These are phyloP conservation scores for Boletus sp. DNA, from an alignment of 768 basidiomycete genomes.

Conservation along the genomic window DNA sequence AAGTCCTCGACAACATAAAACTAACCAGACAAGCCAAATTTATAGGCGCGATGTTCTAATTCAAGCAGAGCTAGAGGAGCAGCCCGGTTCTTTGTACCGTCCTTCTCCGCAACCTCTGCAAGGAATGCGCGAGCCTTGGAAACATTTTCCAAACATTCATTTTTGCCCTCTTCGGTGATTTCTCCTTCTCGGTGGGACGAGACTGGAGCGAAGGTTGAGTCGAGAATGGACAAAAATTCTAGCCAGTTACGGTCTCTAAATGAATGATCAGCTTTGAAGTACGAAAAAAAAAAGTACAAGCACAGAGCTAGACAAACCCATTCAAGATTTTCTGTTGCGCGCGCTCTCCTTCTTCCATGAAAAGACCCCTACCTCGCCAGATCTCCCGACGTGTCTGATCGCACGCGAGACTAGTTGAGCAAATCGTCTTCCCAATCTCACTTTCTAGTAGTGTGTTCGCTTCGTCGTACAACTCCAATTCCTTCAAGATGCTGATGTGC, in stretches of 20 bases:
- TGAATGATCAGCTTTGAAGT: constrained; percentile 19
- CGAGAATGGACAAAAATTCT: constrained; percentile 72
- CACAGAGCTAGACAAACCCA: constrained; percentile 41
- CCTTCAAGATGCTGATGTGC: constrained; percentile 66
- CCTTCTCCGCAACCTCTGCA: constrained; percentile 51
- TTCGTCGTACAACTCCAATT: constrained; percentile 66
- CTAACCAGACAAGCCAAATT: constrained; percentile 45
- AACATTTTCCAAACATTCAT: constrained; percentile 38
- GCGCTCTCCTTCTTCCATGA: constrained; percentile 56
- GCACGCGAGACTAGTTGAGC: constrained; percentile 66
- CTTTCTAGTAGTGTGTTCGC: constrained; percentile 65
- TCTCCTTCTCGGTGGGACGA: constrained; percentile 23
- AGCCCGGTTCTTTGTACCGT: constrained; percentile 72
- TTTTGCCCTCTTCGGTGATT: constrained; percentile 35
- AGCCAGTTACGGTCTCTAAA: constrained; percentile 83
- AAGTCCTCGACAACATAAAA: background rate
- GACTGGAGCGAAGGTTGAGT: constrained; percentile 55
- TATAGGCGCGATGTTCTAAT: constrained; percentile 58
- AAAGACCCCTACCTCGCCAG: constrained; percentile 53
- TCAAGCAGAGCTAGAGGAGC: constrained; percentile 73
- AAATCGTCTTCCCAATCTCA: constrained; percentile 65
- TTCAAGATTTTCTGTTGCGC: constrained; percentile 59
- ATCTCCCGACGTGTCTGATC: constrained; percentile 75
- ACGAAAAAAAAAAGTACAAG: constrained; percentile 5
- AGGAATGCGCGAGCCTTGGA: constrained; percentile 51